Evolutionary conservation across 2,329 filamentous ascomycete species (phyloP), one percentile per base, ranked within the genome.

Genomic region (Exophiala mesophila): DNA sequence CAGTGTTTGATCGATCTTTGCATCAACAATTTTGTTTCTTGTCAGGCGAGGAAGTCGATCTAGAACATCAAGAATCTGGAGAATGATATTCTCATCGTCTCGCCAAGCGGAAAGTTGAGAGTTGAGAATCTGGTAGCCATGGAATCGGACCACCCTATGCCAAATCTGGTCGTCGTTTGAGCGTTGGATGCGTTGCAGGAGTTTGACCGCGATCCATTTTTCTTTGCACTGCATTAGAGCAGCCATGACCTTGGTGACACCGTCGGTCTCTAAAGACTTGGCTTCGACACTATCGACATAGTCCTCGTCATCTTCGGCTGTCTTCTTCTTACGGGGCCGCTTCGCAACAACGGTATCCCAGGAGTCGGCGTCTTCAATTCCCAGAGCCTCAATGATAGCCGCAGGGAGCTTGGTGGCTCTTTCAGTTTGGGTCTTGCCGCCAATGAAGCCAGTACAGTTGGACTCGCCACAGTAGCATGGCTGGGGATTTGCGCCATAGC

Each of bases 121-220:
- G 63, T 92, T 94, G 50, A 98, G 72, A 53, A 96, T 95, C 59
- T 90, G 85, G 63, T 98, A 98, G 39, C 90, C 92, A 69, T 97
- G 92, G 83, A 97, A 94, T 57, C 87, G 86, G 59, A 96, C 85
- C 28, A 97, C 88, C 39, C 84, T 81, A 63, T 92, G 86, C 47
- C 86, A 80, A 42, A 96, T 87, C 50, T 81, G 81, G 59, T 95
- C 88, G 55, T 96, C 88, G 36, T 90, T 78, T 60, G 85, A 89
- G 29, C 78, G 77, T 64, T 95, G 87, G 49, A 98, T 88, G 39
- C 92, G 89, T 54, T 82, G 78, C 46, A 98, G 77, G 43, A 98
- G 72, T 67, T 97, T 97, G 66, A 96, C 88, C 2, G 87, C 88
- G 64, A 98, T 96, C 92, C 92, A 98, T 66, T 96, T 96, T 73